Percentiles rank a stretch among this genome's conserved stretches.
Evolutionary conservation across 2,329 filamentous ascomycete species (phyloP).

Genomic region (Aspergillus sp.): DNA sequence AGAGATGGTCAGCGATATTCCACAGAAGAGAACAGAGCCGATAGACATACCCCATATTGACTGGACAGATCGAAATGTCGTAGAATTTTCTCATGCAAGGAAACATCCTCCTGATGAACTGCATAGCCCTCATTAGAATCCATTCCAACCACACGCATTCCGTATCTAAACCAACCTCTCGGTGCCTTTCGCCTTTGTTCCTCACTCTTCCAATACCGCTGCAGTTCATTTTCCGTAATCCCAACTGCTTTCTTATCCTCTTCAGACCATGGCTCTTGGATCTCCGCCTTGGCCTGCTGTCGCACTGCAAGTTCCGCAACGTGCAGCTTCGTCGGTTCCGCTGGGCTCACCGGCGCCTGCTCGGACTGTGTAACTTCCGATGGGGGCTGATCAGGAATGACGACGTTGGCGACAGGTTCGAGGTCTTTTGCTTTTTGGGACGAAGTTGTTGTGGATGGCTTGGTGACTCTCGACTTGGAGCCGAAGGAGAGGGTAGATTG

Average conservation of each 20-base stretch:
- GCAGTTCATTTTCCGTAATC: slow-evolving; percentile 64
- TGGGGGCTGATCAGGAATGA: slow-evolving; percentile 18
- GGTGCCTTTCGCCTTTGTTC: slow-evolving; percentile 65
- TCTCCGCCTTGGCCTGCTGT: slow-evolving; percentile 47
- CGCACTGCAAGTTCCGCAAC: slow-evolving; percentile 32
- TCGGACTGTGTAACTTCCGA: slow-evolving; percentile 22
- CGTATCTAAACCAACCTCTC: slow-evolving; percentile 37
- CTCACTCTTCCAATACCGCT: slow-evolving; percentile 70
- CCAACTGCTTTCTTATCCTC: slow-evolving; percentile 51
- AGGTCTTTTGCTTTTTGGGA: slow-evolving; percentile 28
- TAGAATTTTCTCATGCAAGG: slow-evolving; percentile 75
- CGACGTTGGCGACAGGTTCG: slow-evolving; percentile 31
- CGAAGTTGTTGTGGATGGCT: slow-evolving; percentile 40
- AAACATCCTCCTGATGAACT: slow-evolving; percentile 74
- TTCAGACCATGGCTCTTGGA: slow-evolving; percentile 26
- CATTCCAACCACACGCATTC: too few relatives aligned
- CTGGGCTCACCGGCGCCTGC: slow-evolving; percentile 18
- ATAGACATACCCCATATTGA: slow-evolving; percentile 78
- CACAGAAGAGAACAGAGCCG: background rate
- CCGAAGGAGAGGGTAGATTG: slow-evolving; percentile 59
- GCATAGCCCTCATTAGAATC: background rate
- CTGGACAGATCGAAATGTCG: slow-evolving; percentile 88
- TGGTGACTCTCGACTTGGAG: slow-evolving; percentile 54
- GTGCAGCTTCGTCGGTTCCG: slow-evolving; percentile 24
- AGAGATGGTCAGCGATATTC: slow-evolving; percentile 4